Conservation (phyloP, 164 flowering plant species). For the Sextonia rubra region DNA sequence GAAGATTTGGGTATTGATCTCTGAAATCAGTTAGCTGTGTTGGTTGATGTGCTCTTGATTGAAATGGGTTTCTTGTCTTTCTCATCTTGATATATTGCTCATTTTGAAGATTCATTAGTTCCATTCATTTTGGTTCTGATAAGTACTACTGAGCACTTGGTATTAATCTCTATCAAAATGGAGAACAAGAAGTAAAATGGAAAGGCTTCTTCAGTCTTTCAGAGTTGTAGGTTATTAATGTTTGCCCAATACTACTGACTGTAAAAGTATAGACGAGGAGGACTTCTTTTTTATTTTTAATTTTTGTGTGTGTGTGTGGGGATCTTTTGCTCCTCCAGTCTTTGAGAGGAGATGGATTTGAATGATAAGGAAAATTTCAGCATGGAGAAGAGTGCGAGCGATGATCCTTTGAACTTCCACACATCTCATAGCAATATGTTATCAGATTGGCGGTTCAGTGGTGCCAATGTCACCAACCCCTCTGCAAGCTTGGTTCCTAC, state of each 20-base stretch:
- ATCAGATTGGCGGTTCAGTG: slow-evolving; percentile 52
- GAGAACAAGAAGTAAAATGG: neutral
- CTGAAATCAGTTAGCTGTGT: neutral
- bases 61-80: slow-evolving; percentile 7
- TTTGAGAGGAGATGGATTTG: slow-evolving; percentile 41
- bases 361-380: slow-evolving; percentile 42
- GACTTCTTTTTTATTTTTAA: neutral
- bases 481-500: slow-evolving; percentile 33
- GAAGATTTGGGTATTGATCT: slow-evolving; percentile 2
- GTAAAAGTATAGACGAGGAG: neutral
- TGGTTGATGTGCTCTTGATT: slow-evolving; percentile 7
- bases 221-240: neutral
- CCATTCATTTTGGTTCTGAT: slow-evolving; percentile 7
- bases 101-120: slow-evolving; percentile 7
- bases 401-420: slow-evolving; percentile 32
- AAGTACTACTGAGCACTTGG: neutral
- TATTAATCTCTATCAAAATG: slow-evolving; percentile 8
- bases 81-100: neutral
- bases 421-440: slow-evolving; percentile 26
- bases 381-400: slow-evolving; percentile 33
- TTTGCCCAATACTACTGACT: neutral
- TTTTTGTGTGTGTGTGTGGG: too few species aligned
- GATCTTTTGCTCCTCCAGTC: slow-evolving; percentile 10
- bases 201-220: neutral
- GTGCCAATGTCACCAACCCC: slow-evolving; percentile 30